Base-by-base conservation (phyloP, 1,139 yeast genomes). In the Candida sp. region DNA sequence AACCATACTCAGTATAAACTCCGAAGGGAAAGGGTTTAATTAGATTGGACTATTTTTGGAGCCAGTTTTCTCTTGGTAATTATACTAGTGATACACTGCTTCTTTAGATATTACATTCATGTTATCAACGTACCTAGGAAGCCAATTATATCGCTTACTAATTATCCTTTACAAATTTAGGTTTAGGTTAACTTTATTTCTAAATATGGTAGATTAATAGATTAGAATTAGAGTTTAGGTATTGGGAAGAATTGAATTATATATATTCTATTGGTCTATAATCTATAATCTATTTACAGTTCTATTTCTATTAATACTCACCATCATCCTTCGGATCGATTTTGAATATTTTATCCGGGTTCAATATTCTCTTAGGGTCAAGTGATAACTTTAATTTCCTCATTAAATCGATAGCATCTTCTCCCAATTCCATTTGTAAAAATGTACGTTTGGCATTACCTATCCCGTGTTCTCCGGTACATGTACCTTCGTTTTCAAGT, bases 381-480 rank as follows among this genome's bases (percentile, higher is more conserved):
- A 81, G 53, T 2, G 83, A 72, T 43, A 77, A 47, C 53, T 81
- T 81, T 30, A 81, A 50, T 39, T 70, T 69, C 54, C 86, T 70
- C 86, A 81, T 81, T 38, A 78, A 55, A 51, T 73, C 76, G 33
- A 81, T 71, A 0, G 84, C 67, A 8, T 67, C 72, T 9, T 58
- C 60, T 1, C 86, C 85, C 29, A 81, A 55, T 54, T 81, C 87
- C 39, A 61, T 50, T 30, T 66, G 67, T 39, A 81, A 56, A 43
- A 75, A 71, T 21, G 66, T 67, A 48, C 86, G 60, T 52, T 81
- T 81, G 8, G 84, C 82, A 38, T 71, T 65, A 0, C 86, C 86
- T 43, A 81, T 74, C 2, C 86, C 86, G 51, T 81, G 86, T 52
- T 81, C 86, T 8, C 86, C 86, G 1, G 83, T 77, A 44, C 82